Base-by-base conservation (phyloP, 257 asterid genomes). In the Rehmannia glutinosa region DNA sequence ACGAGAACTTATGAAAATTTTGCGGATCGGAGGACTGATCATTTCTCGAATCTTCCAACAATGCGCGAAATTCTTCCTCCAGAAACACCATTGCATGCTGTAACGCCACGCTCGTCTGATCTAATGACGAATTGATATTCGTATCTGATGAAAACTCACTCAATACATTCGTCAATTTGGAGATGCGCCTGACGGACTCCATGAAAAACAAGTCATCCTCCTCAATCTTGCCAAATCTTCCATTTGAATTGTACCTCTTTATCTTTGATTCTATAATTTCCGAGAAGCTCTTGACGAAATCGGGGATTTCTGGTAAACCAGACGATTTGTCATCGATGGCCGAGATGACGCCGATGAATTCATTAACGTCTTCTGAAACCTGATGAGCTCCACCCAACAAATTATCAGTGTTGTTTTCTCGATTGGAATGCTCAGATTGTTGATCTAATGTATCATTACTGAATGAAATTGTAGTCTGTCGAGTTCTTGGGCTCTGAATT, bases 71-170 rank as follows among this genome's bases (percentile, higher is more conserved):
- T 64, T 86, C 96, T 17, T 90, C 96, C 60, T 92, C 98, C 59
- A 92, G 54, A 28, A 87, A 81, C 30, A 78, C 76, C 97, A 83
- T 86, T n/a, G 97, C 96, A 8, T 62, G 80, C 8, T 90, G 93
- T 43, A 92, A 47, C 57, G 89, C 83, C 8, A 51, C 55, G 73
- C 90, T 83, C 36, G 85, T 84, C 5, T 70, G 80, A 50, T 90
- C 82, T 30, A 81, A 51, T 9, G 80, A 68, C 30, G 75, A 35
- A 1, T 79, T 75, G 10, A 79, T 58, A n/a, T 10, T 52, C 6
- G 81, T 20, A 30, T 73, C 68, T 2, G 90, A 51, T 1, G 94
- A 58, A 25, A 85, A 86, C 10, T 80, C 87, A 16, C 77, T 25
- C 33, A 81, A 61, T 0, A 78, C 83, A 38, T 71, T 68, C 0